Conservation (phyloP, 164 flowering plant species). For the Chloranthus sessilifolius region DNA sequence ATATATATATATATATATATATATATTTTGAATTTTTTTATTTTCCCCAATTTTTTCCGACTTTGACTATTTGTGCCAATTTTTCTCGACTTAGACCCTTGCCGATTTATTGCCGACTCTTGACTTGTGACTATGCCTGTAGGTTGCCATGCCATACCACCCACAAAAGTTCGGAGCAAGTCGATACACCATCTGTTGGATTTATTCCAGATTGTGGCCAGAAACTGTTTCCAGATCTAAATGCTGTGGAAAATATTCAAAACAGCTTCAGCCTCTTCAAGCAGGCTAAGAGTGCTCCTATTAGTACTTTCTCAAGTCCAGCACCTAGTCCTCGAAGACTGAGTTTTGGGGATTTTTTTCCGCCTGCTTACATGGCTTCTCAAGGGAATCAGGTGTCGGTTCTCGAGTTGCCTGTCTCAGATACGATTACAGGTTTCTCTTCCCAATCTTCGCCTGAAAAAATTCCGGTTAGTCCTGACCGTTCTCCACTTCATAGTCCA, state of each 20-base stretch:
- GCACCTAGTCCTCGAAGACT: too few species aligned
- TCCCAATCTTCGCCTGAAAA: conserved; percentile 34
- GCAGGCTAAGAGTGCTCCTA: conserved; percentile 55
- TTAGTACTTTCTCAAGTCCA: conserved; percentile 60
- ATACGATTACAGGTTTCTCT: conserved; percentile 25
- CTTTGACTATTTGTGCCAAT: too few species aligned
- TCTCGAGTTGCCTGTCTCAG: conserved; percentile 43
- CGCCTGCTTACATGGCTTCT: conserved; percentile 19
- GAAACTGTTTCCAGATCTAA: conserved; percentile 20
- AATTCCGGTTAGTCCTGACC: conserved; percentile 36
- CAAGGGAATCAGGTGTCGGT: conserved; percentile 46
- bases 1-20: too few species aligned
- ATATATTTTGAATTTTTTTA: too few species aligned
- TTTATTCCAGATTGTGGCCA: conserved; percentile 16
- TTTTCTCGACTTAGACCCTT: too few species aligned
- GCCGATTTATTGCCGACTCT: too few species aligned
- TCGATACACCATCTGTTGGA: conserved; percentile 4
- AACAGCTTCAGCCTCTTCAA: conserved; percentile 21
- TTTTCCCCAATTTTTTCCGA: too few species aligned
- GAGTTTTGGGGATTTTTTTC: conserved; percentile 24
- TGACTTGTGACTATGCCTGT: too few species aligned
- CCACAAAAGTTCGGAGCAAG: too few species aligned
- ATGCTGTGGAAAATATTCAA: conserved; percentile 14
- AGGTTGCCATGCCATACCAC: too few species aligned
- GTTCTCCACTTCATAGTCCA: conserved; percentile 51